phyloP scores from a whole-genome alignment of 164 flowering plant genomes.

The Nelumbo lutea region DNA sequence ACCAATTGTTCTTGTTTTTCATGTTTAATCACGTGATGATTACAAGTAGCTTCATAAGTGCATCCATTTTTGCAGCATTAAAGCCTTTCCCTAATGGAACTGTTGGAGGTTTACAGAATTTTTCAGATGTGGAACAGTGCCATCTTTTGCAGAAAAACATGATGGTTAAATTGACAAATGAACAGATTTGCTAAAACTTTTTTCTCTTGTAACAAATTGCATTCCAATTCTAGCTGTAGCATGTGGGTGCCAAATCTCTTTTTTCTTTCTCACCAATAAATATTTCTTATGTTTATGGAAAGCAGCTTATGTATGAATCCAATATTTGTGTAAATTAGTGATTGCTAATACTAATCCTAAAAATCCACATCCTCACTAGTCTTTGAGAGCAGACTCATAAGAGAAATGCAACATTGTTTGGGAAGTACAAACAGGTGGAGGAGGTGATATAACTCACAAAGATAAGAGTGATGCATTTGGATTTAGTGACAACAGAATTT shows the following conservation, averaged over 20 bases:
- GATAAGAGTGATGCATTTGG: too few relatives aligned
- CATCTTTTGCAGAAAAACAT: constrained; percentile 61
- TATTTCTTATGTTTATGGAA: too few relatives aligned
- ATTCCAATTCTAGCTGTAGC: background rate
- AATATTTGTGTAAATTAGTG: too few relatives aligned
- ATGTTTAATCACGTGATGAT: background rate
- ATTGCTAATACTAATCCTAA: too few relatives aligned
- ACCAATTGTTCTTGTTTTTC: background rate
- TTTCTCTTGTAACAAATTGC: background rate
- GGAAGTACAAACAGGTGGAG: too few relatives aligned
- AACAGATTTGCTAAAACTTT: constrained; percentile 51
- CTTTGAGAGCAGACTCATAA: too few relatives aligned
- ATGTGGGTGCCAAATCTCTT: background rate
- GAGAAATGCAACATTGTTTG: too few relatives aligned
- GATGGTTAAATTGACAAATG: constrained; percentile 57
- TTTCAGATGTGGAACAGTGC: constrained; percentile 57
- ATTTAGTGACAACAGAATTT: too few relatives aligned
- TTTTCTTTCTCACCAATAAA: background rate
- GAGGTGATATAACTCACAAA: too few relatives aligned
- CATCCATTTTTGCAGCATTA: constrained; percentile 38
- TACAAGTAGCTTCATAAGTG: constrained; percentile 1
- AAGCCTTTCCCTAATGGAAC: constrained; percentile 40
- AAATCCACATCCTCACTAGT: too few relatives aligned
- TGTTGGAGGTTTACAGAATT: constrained; percentile 31
- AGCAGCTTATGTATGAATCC: too few relatives aligned